phyloP scores from a whole-genome alignment of 371 early-diverging fungal genomes.

The Rhizomucor pusillus region DNA sequence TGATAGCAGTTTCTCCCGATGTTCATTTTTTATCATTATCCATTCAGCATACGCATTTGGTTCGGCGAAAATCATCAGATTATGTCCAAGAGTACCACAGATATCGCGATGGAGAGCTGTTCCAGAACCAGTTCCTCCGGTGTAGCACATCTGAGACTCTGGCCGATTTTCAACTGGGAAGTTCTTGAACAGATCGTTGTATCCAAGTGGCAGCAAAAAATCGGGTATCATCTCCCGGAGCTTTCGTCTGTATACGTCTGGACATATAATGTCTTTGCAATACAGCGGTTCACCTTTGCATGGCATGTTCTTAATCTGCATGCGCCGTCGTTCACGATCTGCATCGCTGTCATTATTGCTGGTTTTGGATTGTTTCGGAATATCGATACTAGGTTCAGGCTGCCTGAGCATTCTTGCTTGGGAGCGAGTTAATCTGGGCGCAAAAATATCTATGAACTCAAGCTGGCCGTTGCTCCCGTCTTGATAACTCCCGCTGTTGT shows the following conservation, averaged over 20 bases:
- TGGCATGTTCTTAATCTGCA: neutral
- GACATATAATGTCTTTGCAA: slow-evolving; percentile 32
- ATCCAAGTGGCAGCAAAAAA: slow-evolving; percentile 23
- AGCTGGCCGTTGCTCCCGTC: too few species aligned
- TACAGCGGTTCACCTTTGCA: slow-evolving; percentile 6
- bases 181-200: slow-evolving; percentile 19
- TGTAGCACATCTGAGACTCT: slow-evolving; percentile 38
- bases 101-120: slow-evolving; percentile 38
- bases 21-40: slow-evolving; percentile 19
- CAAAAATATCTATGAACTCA: too few species aligned
- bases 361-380: too few species aligned
- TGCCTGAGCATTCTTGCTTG: too few species aligned
- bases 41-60: slow-evolving; percentile 29
- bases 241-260: slow-evolving; percentile 8
- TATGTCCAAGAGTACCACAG: slow-evolving; percentile 41
- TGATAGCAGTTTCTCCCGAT: slow-evolving; percentile 13
- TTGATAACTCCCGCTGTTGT: too few species aligned
- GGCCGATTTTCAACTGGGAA: slow-evolving; percentile 24
- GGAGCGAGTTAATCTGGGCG: too few species aligned
- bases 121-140: slow-evolving; percentile 27
- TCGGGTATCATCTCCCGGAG: slow-evolving; percentile 20
- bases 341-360: neutral
- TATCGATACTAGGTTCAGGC: too few species aligned
- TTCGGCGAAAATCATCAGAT: slow-evolving; percentile 26
- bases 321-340: neutral